A percentile compares a stretch with the other conserved stretches of the same genome.
Conservation (phyloP, 2,329 filamentous ascomycete species). For the Simplicillium sp. region DNA sequence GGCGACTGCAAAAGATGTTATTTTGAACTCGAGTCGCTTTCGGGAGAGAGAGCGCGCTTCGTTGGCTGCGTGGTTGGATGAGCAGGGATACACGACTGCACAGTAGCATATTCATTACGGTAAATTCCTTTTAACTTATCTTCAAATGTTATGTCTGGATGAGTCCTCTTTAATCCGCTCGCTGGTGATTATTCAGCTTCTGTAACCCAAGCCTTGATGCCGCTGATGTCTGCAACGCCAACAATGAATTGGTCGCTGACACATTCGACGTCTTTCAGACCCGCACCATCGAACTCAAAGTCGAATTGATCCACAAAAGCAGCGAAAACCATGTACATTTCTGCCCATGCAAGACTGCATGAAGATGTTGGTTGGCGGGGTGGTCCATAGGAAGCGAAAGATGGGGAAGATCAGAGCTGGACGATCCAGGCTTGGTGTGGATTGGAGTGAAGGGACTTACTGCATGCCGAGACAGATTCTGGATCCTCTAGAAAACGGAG, state of each 20-base stretch:
- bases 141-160: no score
- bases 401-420: not conserved
- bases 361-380: no score
- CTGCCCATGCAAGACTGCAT: not conserved
- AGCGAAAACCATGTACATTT: not conserved
- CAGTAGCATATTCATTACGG: no score
- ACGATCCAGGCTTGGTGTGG: not conserved
- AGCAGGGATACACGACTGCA: not conserved
- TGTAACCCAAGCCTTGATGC: not conserved
- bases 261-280: not conserved
- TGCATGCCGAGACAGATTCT: not conserved
- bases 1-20: slow-evolving; percentile 64
- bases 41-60: slow-evolving; percentile 2
- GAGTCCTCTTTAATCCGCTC: no score
- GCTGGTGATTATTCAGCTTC: no score
- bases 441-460: not conserved
- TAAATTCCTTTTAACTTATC: no score
- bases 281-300: not conserved
- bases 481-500: not conserved
- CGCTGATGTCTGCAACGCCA: not conserved
- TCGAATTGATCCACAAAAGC: not conserved
- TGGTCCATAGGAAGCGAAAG: no score
- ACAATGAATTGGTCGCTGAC: not conserved
- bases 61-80: slow-evolving; percentile 1
- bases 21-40: slow-evolving; percentile 1